Evolutionary conservation across 176 grass and related monocot genomes (phyloP).

Genomic region (Themeda triandra): DNA sequence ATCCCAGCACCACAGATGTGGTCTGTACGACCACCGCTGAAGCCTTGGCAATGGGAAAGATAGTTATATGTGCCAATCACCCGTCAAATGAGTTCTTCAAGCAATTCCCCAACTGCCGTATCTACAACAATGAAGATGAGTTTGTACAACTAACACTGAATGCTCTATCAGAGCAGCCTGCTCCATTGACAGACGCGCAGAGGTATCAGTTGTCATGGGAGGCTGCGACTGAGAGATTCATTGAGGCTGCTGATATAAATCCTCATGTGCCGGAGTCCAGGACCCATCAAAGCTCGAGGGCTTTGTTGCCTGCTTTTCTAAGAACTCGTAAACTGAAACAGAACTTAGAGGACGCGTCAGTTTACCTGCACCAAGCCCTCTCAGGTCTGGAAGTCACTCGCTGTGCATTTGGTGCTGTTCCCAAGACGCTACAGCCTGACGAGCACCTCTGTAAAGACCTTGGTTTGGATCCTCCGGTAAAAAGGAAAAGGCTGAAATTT

Average conservation of each 20-base stretch:
- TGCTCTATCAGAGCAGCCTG: slow-evolving; percentile 67
- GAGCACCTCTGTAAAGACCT: slow-evolving; percentile 67
- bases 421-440: slow-evolving; percentile 75
- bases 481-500: slow-evolving; percentile 28
- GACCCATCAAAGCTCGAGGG: slow-evolving; percentile 26
- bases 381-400: slow-evolving; percentile 64
- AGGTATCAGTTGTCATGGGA: slow-evolving; percentile 85
- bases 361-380: slow-evolving; percentile 74
- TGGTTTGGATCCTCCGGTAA: slow-evolving; percentile 36
- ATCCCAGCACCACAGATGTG: slow-evolving; percentile 94
- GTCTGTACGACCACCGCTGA: slow-evolving; percentile 91
- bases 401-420: slow-evolving; percentile 70
- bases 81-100: slow-evolving; percentile 99
- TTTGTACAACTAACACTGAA: slow-evolving; percentile 72
- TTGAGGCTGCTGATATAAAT: slow-evolving; percentile 59
- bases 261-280: slow-evolving; percentile 18
- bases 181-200: slow-evolving; percentile 59
- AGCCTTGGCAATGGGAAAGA: slow-evolving; percentile 97
- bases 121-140: slow-evolving; percentile 70
- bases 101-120: slow-evolving; percentile 85
- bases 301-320: slow-evolving; percentile 46
- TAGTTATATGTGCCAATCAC: slow-evolving; percentile 88
- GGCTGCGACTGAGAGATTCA: slow-evolving; percentile 77
- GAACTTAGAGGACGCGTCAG: slow-evolving; percentile 62
- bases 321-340: slow-evolving; percentile 60